These are phyloP conservation scores for Myrica gale DNA, from an alignment of 306 rosid genomes.

Conservation along the genomic window DNA sequence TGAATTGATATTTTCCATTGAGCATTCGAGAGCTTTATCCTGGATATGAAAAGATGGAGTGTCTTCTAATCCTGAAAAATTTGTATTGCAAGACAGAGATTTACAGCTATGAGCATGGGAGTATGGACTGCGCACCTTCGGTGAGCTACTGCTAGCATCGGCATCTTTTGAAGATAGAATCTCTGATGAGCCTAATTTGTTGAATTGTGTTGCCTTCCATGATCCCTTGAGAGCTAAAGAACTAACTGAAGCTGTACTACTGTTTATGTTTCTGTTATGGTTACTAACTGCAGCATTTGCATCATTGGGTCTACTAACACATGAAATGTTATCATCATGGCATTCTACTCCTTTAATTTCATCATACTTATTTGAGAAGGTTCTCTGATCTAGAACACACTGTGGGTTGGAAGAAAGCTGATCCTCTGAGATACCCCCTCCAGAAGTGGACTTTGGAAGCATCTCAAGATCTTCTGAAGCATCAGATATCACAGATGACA, in stretches of 20 bases:
- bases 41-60: slow-evolving; percentile 21
- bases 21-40: slow-evolving; percentile 30
- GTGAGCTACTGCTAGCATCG: slow-evolving; percentile 33
- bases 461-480: slow-evolving; percentile 27
- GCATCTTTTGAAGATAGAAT: slow-evolving; percentile 41
- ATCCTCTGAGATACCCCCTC: slow-evolving; percentile 27
- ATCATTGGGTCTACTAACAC: slow-evolving; percentile 59
- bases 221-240: slow-evolving; percentile 45
- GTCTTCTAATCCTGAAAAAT: slow-evolving; percentile 21
- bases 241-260: slow-evolving; percentile 56
- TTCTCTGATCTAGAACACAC: background rate
- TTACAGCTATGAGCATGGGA: slow-evolving; percentile 23
- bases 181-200: slow-evolving; percentile 39
- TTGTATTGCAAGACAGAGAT: slow-evolving; percentile 6
- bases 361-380: slow-evolving; percentile 30
- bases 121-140: slow-evolving; percentile 33
- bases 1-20: slow-evolving; percentile 20
- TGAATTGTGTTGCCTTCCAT: slow-evolving; percentile 38
- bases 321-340: slow-evolving; percentile 56
- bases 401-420: slow-evolving; percentile 23
- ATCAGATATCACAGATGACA: slow-evolving; percentile 26
- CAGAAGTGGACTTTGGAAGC: slow-evolving; percentile 23
- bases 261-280: slow-evolving; percentile 41
- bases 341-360: slow-evolving; percentile 51
- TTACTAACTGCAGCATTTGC: slow-evolving; percentile 32